These are phyloP conservation scores for Cytospora piceae DNA, from an alignment of 2,329 filamentous ascomycete species.

Conservation along the genomic window DNA sequence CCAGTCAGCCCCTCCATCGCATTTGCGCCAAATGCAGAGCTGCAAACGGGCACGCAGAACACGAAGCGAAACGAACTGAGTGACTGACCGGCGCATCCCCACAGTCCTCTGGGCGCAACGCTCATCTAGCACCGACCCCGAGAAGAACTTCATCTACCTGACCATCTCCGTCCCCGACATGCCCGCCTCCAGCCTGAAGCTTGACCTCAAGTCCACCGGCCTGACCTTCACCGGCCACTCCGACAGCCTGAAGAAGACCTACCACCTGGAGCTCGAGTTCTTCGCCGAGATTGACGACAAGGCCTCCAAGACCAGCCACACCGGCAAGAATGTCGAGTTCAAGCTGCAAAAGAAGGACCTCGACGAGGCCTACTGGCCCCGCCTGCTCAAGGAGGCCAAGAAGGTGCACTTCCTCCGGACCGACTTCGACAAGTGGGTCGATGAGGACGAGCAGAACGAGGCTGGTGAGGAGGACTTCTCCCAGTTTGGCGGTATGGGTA, in stretches of 20 bases:
- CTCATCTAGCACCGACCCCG: conserved; percentile 76
- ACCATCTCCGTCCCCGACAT: conserved; percentile 90
- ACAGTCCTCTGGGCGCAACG: conserved; percentile 97
- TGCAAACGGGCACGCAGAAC: neutral
- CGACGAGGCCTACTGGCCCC: conserved; percentile 93
- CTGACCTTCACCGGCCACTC: conserved; percentile 85
- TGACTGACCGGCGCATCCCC: conserved; percentile 2
- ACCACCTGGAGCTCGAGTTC: conserved; percentile 84
- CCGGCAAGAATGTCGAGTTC: conserved; percentile 82
- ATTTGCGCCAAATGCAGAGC: neutral
- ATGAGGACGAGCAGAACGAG: conserved; percentile 98
- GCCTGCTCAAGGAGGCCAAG: conserved; percentile 86
- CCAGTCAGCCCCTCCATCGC: neutral
- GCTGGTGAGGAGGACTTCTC: conserved; percentile 78
- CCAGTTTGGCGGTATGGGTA: conserved; percentile 67
- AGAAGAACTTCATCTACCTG: conserved; percentile 94
- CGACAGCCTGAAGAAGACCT: conserved; percentile 81
- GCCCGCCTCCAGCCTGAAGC: conserved; percentile 72
- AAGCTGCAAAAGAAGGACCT: conserved; percentile 97
- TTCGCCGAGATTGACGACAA: conserved; percentile 87
- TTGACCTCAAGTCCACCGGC: conserved; percentile 77
- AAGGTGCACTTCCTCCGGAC: conserved; percentile 97
- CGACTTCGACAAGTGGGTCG: conserved; percentile 99
- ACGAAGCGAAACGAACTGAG: neutral
- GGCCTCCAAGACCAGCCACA: conserved; percentile 87